phyloP scores from a whole-genome alignment of 83 land plant genomes.

The Picea engelmannii region DNA sequence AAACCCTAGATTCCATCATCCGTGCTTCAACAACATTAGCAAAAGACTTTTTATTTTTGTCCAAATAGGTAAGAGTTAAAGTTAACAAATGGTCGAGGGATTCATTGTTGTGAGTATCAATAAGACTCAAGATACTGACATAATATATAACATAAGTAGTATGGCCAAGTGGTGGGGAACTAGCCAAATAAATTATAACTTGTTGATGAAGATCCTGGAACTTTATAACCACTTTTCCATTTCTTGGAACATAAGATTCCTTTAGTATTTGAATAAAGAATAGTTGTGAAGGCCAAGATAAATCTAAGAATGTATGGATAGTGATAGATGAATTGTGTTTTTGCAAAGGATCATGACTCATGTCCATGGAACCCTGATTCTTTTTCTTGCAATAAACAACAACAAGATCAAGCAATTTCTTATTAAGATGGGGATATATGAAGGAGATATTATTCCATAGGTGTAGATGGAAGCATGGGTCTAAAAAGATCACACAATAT shows the following conservation, averaged over 20 bases:
- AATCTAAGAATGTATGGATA: not conserved
- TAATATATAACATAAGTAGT: conserved; percentile 47
- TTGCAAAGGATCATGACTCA: too few species aligned
- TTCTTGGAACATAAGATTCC: conserved; percentile 25
- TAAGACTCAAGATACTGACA: conserved; percentile 48
- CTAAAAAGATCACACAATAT: too few species aligned
- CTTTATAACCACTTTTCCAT: conserved; percentile 50
- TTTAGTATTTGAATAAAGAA: not conserved
- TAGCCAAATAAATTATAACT: too few species aligned
- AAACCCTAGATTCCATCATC: conserved; percentile 40
- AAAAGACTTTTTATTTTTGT: conserved; percentile 4
- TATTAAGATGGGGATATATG: too few species aligned
- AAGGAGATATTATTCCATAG: too few species aligned
- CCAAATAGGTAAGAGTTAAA: conserved; percentile 40
- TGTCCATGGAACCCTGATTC: too few species aligned
- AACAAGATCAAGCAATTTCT: too few species aligned
- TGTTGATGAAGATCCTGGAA: conserved; percentile 19
- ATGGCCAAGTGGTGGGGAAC: conserved; percentile 28
- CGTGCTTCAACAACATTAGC: conserved; percentile 35
- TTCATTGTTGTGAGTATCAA: conserved; percentile 37
- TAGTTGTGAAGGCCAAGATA: not conserved
- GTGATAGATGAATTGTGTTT: too few species aligned
- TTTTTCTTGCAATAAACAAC: too few species aligned
- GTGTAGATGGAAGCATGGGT: too few species aligned
- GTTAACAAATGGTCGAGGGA: conserved; percentile 63